These are phyloP conservation scores for Geranium rotundifolium DNA, from an alignment of 345 rosid genomes.

Conservation along the genomic window DNA sequence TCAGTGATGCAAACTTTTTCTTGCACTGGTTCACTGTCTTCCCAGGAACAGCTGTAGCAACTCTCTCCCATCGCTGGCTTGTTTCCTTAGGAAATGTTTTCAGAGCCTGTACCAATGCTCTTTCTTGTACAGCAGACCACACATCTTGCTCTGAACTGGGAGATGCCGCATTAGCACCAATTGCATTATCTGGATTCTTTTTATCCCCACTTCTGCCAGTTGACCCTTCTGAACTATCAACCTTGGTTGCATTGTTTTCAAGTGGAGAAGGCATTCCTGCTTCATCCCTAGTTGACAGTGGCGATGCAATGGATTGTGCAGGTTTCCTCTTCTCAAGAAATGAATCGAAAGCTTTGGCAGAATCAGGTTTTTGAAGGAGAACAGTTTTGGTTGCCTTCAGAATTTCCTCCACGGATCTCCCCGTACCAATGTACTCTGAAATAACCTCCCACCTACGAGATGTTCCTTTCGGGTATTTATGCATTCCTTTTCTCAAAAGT, in stretches of 20 bases:
- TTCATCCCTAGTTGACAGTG: conserved; percentile 83
- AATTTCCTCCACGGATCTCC: conserved; percentile 17
- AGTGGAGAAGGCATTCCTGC: conserved; percentile 20
- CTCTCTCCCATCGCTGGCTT: conserved; percentile 92
- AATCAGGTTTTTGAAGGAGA: conserved; percentile 92
- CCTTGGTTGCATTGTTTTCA: conserved; percentile 16
- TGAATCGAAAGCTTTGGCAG: conserved; percentile 81
- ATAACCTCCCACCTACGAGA: conserved; percentile 96
- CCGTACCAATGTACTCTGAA: conserved; percentile 86
- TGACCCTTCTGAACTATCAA: conserved; percentile 21
- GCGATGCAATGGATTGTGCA: conserved; percentile 53
- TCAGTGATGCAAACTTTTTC: conserved; percentile 72
- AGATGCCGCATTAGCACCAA: conserved; percentile 15
- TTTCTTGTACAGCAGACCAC: conserved; percentile 94
- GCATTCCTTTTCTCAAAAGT: conserved; percentile 79
- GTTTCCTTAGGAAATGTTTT: conserved; percentile 95
- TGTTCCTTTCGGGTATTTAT: conserved; percentile 87
- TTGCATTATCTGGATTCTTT: conserved; percentile 23
- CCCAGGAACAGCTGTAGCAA: conserved; percentile 95
- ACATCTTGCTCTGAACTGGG: conserved; percentile 61
- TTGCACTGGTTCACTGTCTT: conserved; percentile 84
- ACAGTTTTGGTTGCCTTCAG: conserved; percentile 94
- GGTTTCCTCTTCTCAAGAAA: conserved; percentile 97
- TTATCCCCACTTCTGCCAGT: conserved; percentile 21
- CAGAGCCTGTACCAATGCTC: conserved; percentile 86